Base-by-base conservation (phyloP, 2,329 filamentous ascomycete species). In the Xylariaceae sp. region DNA sequence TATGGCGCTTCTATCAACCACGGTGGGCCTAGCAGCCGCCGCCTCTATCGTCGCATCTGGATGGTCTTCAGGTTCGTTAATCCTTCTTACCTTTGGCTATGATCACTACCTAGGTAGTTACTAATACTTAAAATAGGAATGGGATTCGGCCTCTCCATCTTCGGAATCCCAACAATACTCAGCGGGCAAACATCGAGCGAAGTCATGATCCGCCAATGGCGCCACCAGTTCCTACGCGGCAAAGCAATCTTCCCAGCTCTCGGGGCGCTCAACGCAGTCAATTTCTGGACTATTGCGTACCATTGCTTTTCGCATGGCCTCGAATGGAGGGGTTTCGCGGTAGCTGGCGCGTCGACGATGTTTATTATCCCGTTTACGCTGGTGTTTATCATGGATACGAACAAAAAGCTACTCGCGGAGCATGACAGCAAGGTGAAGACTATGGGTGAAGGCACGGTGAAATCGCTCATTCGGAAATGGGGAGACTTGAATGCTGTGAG, bases 381-480 rank as follows among this genome's bases (percentile, higher is more conserved):
- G 13, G 38, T 42, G 11, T 55, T 60, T 46, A 53, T 64, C 46
- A 45, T 55, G 53, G 48, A 48, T 11, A 52, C 51, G 14, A 64
- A 63, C 45, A 39, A 31, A 7, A 51, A 34, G 45, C 48, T 64
- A 36, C 17, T 47, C 11, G 55, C 52, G n/a, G 59, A 53, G 18
- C 36, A 54, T 19, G 55, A 57, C 43, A 47, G 46, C 22, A 47
- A 19, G 41, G 54, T 55, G 51, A 57, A 59, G 54, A 48, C 41
- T 49, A 42, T 65, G 57, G 63, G 60, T 47, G 55, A 62, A 14
- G 60, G 57, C 42, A 58, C 58, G 41, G 60, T 58, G 39, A 57
- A 52, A 48, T 47, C 52, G 42, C 60, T 69, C 46, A 50, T 66
- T 33, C 51, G 50, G 47, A 61, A 58, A 54, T 69, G 66, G 66